Evolutionary conservation across 495 filamentous ascomycete species (phyloP).

Genomic region (Hypomontagnella monticulosa): DNA sequence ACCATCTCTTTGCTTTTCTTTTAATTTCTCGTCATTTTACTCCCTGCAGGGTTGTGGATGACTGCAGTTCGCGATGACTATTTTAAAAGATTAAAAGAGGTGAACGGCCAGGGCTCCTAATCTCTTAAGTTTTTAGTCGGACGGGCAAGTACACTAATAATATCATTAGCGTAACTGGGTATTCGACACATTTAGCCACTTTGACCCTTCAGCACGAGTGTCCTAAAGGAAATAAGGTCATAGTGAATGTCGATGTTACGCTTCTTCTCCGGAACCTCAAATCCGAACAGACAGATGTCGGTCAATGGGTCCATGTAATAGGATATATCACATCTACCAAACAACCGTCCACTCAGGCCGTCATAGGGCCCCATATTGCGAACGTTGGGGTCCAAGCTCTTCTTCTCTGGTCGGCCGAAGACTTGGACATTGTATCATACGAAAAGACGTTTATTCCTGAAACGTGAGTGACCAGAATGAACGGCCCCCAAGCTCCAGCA

Average conservation of each 20-base stretch:
- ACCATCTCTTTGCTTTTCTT: constrained; percentile 25
- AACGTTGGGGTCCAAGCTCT: constrained; percentile 33
- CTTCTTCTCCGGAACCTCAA: constrained; percentile 73
- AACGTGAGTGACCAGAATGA: constrained; percentile 10
- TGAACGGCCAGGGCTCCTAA: not conserved
- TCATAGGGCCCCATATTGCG: not conserved
- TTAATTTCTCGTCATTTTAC: constrained; percentile 43
- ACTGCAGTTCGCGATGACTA: not conserved
- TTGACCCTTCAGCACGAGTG: constrained; percentile 75
- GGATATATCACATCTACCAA: constrained; percentile 71
- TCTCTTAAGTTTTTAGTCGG: constrained; percentile 5
- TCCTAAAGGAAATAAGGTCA: constrained; percentile 55
- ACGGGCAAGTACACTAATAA: constrained; percentile 35
- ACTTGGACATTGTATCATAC: constrained; percentile 33
- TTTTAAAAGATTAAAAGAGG: not conserved
- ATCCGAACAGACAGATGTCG: constrained; percentile 71
- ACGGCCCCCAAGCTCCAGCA: not conserved
- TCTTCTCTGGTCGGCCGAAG: constrained; percentile 31
- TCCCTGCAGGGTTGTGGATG: constrained; percentile 4
- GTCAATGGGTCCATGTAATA: constrained; percentile 91
- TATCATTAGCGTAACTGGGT: constrained; percentile 70
- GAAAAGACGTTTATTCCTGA: constrained; percentile 26
- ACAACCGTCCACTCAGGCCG: constrained; percentile 7
- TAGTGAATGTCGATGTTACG: constrained; percentile 72
- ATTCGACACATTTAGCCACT: constrained; percentile 66